phyloP scores from a whole-genome alignment of 2,329 filamentous ascomycete species.

The Trichoderma koningiopsis region DNA sequence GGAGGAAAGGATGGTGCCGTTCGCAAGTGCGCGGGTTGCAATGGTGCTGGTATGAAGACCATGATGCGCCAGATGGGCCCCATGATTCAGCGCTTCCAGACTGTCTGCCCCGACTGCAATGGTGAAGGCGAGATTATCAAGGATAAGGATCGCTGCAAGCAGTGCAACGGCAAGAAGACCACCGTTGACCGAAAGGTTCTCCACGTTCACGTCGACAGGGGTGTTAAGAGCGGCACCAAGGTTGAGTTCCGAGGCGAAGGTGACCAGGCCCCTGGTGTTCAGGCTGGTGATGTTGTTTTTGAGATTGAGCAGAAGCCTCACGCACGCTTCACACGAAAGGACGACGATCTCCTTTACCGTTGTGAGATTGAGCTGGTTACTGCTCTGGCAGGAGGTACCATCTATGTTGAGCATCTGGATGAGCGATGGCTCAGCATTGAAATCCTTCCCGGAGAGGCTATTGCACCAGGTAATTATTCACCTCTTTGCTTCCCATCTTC shows the following conservation, averaged over 20 bases:
- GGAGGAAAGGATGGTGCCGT: slow-evolving; percentile 98
- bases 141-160: slow-evolving; percentile 97
- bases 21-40: slow-evolving; percentile 86
- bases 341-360: slow-evolving; percentile 93
- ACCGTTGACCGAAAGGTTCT: slow-evolving; percentile 96
- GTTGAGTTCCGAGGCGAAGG: slow-evolving; percentile 97
- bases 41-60: slow-evolving; percentile 96
- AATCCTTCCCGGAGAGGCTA: slow-evolving; percentile 91
- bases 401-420: slow-evolving; percentile 95
- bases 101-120: slow-evolving; percentile 96
- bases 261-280: slow-evolving; percentile 89
- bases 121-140: slow-evolving; percentile 96
- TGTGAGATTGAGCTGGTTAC: slow-evolving; percentile 95
- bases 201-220: slow-evolving; percentile 95
- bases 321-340: slow-evolving; percentile 88
- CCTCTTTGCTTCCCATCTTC: background rate
- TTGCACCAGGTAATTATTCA: slow-evolving; percentile 74
- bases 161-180: slow-evolving; percentile 96
- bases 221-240: slow-evolving; percentile 91
- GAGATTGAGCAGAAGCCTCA: slow-evolving; percentile 99
- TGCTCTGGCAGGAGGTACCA: slow-evolving; percentile 84
- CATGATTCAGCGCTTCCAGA: slow-evolving; percentile 99
- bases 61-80: slow-evolving; percentile 99
- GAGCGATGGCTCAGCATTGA: slow-evolving; percentile 95
- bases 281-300: slow-evolving; percentile 95